Evolutionary conservation across 2,329 filamentous ascomycete genomes (phyloP).

Genomic region (Chrysosporium keratinophilum): DNA sequence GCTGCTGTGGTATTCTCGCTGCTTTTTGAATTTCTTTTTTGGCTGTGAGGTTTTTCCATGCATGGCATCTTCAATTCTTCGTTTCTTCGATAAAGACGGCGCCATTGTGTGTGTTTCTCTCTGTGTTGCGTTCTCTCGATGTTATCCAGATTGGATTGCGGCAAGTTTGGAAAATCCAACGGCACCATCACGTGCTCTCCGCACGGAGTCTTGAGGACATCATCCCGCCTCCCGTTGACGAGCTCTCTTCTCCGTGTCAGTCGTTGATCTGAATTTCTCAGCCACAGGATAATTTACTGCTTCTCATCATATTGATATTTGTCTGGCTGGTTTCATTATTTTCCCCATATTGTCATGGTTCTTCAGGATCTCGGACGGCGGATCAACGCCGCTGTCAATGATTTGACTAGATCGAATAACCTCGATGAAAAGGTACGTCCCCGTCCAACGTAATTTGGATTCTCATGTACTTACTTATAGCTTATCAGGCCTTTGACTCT

Average conservation of each 20-base stretch:
- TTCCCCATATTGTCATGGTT: constrained; percentile 58
- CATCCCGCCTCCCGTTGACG: not conserved
- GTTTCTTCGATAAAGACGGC: constrained; percentile 39
- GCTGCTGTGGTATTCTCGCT: constrained; percentile 52
- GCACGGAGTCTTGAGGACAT: not conserved
- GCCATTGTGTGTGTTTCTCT: constrained; percentile 27
- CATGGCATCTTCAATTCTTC: constrained; percentile 51
- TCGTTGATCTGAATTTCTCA: too few relatives aligned
- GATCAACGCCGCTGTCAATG: constrained; percentile 91
- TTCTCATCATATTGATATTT: not conserved
- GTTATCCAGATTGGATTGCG: not conserved
- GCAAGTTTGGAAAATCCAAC: not conserved
- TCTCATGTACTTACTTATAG: constrained; percentile 9
- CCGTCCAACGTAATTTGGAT: not conserved
- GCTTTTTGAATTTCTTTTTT: constrained; percentile 53
- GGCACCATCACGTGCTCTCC: not conserved
- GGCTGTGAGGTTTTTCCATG: constrained; percentile 43
- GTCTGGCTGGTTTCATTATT: not conserved
- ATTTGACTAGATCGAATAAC: constrained; percentile 83
- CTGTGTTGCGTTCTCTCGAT: not conserved
- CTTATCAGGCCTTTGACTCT: constrained; percentile 69
- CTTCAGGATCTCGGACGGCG: constrained; percentile 97
- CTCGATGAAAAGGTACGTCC: constrained; percentile 77
- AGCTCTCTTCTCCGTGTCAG: not conserved
- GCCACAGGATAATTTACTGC: too few relatives aligned